Percentiles rank a stretch among this genome's conserved stretches.
These are phyloP conservation scores for Endotrypanum monterogeii DNA, from an alignment of 208 protist genomes.

Conservation along the genomic window DNA sequence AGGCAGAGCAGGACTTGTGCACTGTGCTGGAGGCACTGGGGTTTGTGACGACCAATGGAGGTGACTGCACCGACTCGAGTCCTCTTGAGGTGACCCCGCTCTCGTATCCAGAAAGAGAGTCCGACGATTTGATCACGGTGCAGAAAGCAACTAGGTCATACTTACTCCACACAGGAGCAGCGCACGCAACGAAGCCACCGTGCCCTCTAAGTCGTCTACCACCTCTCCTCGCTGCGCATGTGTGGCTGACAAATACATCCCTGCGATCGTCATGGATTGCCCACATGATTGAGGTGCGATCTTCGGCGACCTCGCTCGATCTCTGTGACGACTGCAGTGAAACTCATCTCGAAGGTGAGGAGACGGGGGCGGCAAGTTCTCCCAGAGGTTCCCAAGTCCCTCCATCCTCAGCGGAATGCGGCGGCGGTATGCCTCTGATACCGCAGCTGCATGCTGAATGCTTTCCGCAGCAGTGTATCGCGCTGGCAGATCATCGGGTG, in stretches of 20 bases:
- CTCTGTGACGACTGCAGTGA: neutral
- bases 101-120: neutral
- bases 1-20: conserved; percentile 1
- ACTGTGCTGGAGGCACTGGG: conserved; percentile 19
- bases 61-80: neutral
- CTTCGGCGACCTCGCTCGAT: neutral
- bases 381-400: neutral
- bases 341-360: neutral
- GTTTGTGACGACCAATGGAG: neutral
- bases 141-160: neutral
- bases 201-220: conserved; percentile 23
- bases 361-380: neutral
- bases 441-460: neutral
- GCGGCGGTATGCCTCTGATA: neutral
- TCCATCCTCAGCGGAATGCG: neutral
- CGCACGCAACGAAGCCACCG: neutral
- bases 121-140: neutral
- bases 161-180: no score
- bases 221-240: conserved; percentile 27
- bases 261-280: conserved; percentile 17
- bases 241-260: conserved; percentile 15
- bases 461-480: neutral
- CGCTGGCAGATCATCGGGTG: conserved; percentile 8
- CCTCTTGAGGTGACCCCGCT: neutral
- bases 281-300: conserved; percentile 1